Evolutionary conservation across 176 grass and related monocot species (phyloP), one percentile per base, ranked within the genome.

Genomic region (Cenchrus americanus): DNA sequence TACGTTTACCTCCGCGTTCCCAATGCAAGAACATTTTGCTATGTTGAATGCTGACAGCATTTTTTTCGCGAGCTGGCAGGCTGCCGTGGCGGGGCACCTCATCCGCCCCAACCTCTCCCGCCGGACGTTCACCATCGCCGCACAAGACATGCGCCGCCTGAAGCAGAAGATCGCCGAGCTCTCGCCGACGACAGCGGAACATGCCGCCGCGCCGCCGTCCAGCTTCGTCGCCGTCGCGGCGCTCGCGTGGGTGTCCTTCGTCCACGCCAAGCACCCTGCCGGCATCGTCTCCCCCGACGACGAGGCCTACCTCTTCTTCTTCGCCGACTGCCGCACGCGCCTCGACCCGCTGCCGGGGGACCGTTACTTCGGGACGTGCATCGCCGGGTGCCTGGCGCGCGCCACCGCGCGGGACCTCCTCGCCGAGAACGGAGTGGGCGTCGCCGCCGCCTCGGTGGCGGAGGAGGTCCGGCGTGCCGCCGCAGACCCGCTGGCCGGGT

Each of bases 351-450:
- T 82, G 1, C 46, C 77, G 12, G 77, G 71, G 0, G 82, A 82
- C 8, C 1, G 7, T 46, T 92, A 79, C 79, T 85, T 88, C 86
- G 90, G 90, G 10, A 83, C 75, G 14, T 92, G 86, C 86, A 26
- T 86, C 69, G 27, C 67, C 1, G 71, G 62, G 2, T 86, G 77
- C 76, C 72, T 73, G 11, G 82, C 83, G 0, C 58, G 4, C 1
- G 73, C 83, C 13, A 5, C 62, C 18, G 73, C 72, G 6, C 26
- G 46, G 11, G 83, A 88, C 57, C 69, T 89, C 5, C 46, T 40
- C 27, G 57, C 2, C 0, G 61, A 3, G 5, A 22, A 17, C 14
- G 50, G 24, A 24, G 0, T 34, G 4, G 23, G 47, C 19, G 65
- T 18, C n/a, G 60, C 62, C 1, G 44, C 46, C 0, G 78, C 58